A percentile compares a stretch with the other conserved stretches of the same genome.
Conservation (phyloP, 805 yeast species). For the Spathaspora sp. region DNA sequence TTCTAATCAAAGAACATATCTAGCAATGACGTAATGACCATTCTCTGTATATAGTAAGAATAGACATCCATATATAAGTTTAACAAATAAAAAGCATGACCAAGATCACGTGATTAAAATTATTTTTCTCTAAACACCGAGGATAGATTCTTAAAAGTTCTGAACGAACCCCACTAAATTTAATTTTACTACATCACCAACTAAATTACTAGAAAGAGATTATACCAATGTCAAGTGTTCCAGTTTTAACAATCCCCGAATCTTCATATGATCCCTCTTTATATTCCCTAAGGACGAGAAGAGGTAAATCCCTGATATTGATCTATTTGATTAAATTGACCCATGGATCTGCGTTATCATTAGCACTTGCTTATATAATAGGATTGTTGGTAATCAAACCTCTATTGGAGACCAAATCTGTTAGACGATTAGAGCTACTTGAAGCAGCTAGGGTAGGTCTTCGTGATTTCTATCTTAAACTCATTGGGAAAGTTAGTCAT, state of each 20-base stretch:
- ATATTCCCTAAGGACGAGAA: slow-evolving; percentile 12
- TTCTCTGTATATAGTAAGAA: background rate
- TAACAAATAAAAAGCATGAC: background rate
- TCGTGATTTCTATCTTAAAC: slow-evolving; percentile 32
- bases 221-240: slow-evolving; percentile 17
- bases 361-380: slow-evolving; percentile 26
- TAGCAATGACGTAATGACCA: background rate
- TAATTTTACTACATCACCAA: background rate
- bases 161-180: background rate
- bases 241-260: slow-evolving; percentile 39
- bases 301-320: slow-evolving; percentile 19
- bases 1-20: background rate
- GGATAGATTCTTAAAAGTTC: background rate
- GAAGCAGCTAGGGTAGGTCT: slow-evolving; percentile 28
- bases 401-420: slow-evolving; percentile 24
- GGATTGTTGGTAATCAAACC: slow-evolving; percentile 34
- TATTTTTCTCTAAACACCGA: background rate
- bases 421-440: slow-evolving; percentile 30
- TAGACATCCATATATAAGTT: background rate
- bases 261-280: slow-evolving; percentile 31
- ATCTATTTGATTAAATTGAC: slow-evolving; percentile 28
- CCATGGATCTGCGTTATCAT: slow-evolving; percentile 28
- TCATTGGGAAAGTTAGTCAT: slow-evolving; percentile 29
- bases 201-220: background rate
- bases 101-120: background rate